A percentile compares a stretch with the other conserved stretches of the same genome.
phyloP scores from a whole-genome alignment of 345 rosid species.

The Psidium guajava region DNA sequence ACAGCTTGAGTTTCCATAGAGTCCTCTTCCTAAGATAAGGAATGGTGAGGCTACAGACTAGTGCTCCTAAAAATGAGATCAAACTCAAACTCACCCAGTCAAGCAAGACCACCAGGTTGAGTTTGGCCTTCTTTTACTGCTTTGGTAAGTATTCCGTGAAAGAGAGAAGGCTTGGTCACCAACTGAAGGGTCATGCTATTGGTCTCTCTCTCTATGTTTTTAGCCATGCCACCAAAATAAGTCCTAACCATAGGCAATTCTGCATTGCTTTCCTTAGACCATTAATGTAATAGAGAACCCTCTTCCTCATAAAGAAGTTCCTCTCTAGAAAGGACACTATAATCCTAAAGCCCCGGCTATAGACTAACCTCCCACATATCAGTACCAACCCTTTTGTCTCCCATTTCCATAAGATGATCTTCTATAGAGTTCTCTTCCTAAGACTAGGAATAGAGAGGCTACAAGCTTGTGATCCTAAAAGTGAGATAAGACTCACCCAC shows the following conservation, averaged over 20 bases:
- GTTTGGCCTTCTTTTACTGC: too few species aligned
- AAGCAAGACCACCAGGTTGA: too few species aligned
- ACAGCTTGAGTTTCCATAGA: slow-evolving; percentile 29
- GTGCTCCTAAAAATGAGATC: background rate
- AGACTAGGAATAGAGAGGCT: too few species aligned
- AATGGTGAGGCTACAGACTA: slow-evolving; percentile 33
- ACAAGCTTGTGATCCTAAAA: too few species aligned
- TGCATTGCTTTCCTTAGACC: slow-evolving; percentile 34
- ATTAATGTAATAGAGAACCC: slow-evolving; percentile 50
- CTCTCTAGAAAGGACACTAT: slow-evolving; percentile 51
- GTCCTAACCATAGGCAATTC: slow-evolving; percentile 62
- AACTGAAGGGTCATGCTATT: slow-evolving; percentile 14
- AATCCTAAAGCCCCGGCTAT: slow-evolving; percentile 46
- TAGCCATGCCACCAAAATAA: slow-evolving; percentile 41
- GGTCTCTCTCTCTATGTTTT: slow-evolving; percentile 22
- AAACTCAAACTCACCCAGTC: too few species aligned
- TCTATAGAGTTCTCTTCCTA: too few species aligned
- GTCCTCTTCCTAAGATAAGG: slow-evolving; percentile 12
- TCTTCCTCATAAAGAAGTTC: slow-evolving; percentile 47
- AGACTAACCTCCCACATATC: slow-evolving; percentile 57
- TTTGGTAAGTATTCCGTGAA: too few species aligned
- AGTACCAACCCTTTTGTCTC: slow-evolving; percentile 32
- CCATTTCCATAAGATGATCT: slow-evolving; percentile 47
- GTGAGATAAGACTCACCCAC: too few species aligned
- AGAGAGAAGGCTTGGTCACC: slow-evolving; percentile 18